These are phyloP conservation scores for Neckera pumila DNA, from an alignment of 225 moss, liverwort and hornwort species.

Conservation along the genomic window DNA sequence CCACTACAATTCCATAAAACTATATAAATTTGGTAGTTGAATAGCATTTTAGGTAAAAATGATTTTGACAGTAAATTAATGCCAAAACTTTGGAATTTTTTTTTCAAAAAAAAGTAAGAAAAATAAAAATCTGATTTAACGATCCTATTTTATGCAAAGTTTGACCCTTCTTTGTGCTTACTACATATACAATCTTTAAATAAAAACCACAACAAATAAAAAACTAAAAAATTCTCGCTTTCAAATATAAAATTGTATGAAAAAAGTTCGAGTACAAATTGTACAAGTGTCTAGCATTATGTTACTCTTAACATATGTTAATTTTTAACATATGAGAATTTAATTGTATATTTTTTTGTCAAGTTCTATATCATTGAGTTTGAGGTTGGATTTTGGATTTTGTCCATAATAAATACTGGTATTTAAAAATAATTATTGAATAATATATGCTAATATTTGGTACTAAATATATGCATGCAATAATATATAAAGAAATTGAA, in stretches of 20 bases:
- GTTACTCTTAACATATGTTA: too few relatives aligned
- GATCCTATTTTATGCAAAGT: not conserved
- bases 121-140: too few relatives aligned
- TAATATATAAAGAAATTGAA: not conserved
- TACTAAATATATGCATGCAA: too few relatives aligned
- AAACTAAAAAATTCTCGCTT: not conserved
- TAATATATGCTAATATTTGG: not conserved
- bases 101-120: not conserved
- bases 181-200: not conserved
- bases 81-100: accelerated
- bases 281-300: too few relatives aligned
- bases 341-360: too few relatives aligned
- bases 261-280: too few relatives aligned
- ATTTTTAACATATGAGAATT: not conserved
- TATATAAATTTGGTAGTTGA: not conserved
- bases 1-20: not conserved
- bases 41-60: not conserved
- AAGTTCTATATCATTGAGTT: not conserved
- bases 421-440: not conserved
- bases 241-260: too few relatives aligned
- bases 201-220: not conserved
- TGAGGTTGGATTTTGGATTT: not conserved
- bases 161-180: accelerated
- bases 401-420: not conserved
- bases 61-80: too few relatives aligned